Evolutionary conservation across 2,329 filamentous ascomycete genomes (phyloP), one percentile per base, ranked within the genome.

Genomic region (Beauveria sp.): DNA sequence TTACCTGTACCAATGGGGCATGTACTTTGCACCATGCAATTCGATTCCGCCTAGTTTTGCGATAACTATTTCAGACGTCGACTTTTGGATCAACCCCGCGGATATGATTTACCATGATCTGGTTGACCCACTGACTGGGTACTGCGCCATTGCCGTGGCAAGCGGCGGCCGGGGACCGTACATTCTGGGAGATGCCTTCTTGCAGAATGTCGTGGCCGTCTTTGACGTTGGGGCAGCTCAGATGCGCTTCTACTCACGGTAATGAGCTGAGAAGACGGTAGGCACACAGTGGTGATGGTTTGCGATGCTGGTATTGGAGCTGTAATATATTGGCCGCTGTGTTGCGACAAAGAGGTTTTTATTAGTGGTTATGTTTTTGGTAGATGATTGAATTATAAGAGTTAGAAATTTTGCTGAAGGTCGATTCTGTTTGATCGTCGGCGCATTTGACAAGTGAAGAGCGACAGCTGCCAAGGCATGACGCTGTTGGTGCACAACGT

Each of bases 171-270:
- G 71, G 0, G 77, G 79, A 8, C 79, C 79, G 7, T 82, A 78
- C 62, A 77, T 83, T 26, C 67, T 83, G 38, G 80, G 81, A 0
- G 76, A 79, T 40, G 75, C 75, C 7, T 84, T 82, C 62, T 68
- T 84, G 63, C 76, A 81, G 67, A 83, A 79, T 60, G 78, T 79
- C 2, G 68, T 83, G 56, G 76, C 76, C 0, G 78, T 82, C 1
- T 80, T 80, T 66, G 77, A 81, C 62, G 70, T 80, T 18, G 78
- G 78, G 1, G 76, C 70, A 6, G 76, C 72, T n/a, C 70, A 78
- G 69, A 77, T 81, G 74, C 73, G 76, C 4, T 78, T 80, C 68
- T 78, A 78, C 43, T 38, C 62, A 14, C 62, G 62, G 38, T 52
- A 52, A 34, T 34, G 60, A 52, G 45, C 45, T 26, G 31, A 38